Evolutionary conservation across 345 rosid species (phyloP), one percentile per base, ranked within the genome.

Genomic region (Populus euphratica): DNA sequence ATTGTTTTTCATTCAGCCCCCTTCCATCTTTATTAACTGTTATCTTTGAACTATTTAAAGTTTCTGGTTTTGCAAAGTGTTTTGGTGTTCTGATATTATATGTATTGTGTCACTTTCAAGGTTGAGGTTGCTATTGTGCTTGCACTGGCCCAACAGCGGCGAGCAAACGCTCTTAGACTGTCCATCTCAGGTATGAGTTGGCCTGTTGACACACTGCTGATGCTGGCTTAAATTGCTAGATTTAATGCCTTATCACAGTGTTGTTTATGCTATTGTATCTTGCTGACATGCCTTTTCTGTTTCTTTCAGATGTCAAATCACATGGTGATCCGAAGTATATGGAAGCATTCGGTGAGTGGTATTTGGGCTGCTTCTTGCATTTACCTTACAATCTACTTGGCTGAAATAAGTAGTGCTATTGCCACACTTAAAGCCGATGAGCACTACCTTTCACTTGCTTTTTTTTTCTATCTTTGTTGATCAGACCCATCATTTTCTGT

Each of bases 331-430:
- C 94, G 16, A 95, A 92, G 83, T 87, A 69, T 50, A 74, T 81
- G 88, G 99, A 96, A 88, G 89, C 96, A 83, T 85, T 91, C 83
- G 99, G 99, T 96, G 81, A 90, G 94, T 85, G 67, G 56, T 73
- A 72, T 27, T 59, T 20, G 65, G 36, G 49, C 0, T 33, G 5
- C 74, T 36, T 14, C 7, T 23, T 68, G 38, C 18, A 54, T 63
- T 50, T 20, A 35, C 27, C 25, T 70, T 69, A 5, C 25, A 33
- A 44, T 65, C 8, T 23, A 27, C 6, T 17, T 7, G 49, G 36
- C 52, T 14, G 31, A 36, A 29, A 9, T 47, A 17, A 68, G 44
- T 27, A 36, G 38, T 18, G 10, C 1, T 25, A 29, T 9, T 16
- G 13, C 20, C 21, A 21, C 44, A 47, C 21, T 11, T 44, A 27